These are phyloP conservation scores for Epichloe baconii DNA, from an alignment of 2,329 filamentous ascomycete species.

Conservation along the genomic window DNA sequence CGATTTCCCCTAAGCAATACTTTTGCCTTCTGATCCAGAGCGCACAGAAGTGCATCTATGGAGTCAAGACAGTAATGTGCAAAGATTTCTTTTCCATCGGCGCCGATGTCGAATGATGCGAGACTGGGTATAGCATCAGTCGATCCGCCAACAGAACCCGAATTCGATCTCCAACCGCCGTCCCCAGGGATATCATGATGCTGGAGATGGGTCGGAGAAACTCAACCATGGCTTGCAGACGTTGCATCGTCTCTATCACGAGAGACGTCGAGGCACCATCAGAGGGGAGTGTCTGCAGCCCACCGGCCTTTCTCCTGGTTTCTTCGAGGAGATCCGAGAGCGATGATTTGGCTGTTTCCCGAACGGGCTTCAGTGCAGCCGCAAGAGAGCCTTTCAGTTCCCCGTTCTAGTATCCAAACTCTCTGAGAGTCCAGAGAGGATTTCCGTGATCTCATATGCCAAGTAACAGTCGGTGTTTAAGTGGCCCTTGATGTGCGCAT, in stretches of 20 bases:
- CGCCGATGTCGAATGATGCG: conserved; percentile 72
- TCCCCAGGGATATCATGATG: conserved; percentile 84
- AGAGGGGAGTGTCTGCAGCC: conserved; percentile 53
- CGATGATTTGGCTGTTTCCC: conserved; percentile 83
- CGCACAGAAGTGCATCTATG: conserved; percentile 64
- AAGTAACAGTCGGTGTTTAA: conserved; percentile 86
- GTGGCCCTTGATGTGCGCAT: conserved; percentile 76
- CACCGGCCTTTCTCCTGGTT: conserved; percentile 55
- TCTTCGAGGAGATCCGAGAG: conserved; percentile 76
- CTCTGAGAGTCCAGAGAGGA: conserved; percentile 67
- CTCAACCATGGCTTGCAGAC: conserved; percentile 73
- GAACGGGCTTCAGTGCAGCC: conserved; percentile 75
- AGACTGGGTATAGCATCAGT: conserved; percentile 57
- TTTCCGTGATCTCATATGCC: conserved; percentile 88
- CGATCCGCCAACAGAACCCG: conserved; percentile 37
- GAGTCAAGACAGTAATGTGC: conserved; percentile 83
- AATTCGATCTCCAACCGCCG: conserved; percentile 64
- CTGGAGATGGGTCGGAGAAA: conserved; percentile 79
- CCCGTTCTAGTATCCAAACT: conserved; percentile 72
- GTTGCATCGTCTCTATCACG: conserved; percentile 72
- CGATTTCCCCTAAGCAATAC: conserved; percentile 61
- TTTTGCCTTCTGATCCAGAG: conserved; percentile 63
- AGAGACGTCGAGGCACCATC: conserved; percentile 71
- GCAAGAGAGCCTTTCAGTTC: conserved; percentile 74
- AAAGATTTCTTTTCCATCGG: conserved; percentile 79